Evolutionary conservation across 768 basidiomycete species (phyloP).

Genomic region (Tylopilus rubrobrunneus): DNA sequence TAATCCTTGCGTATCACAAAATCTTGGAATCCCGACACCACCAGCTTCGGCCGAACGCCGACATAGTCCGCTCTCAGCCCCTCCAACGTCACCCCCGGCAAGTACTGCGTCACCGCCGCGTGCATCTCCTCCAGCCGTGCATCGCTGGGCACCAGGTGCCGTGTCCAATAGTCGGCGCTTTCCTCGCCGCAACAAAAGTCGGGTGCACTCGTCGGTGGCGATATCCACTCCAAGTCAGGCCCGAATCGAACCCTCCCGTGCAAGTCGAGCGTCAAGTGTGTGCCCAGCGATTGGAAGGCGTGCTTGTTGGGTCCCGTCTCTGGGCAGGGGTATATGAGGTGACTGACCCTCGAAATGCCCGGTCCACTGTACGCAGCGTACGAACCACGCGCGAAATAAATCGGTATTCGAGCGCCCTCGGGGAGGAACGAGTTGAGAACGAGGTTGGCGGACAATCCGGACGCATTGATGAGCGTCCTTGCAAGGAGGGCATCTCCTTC

Average conservation of each 20-base stretch:
- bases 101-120: conserved; percentile 64
- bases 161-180: conserved; percentile 73
- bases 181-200: conserved; percentile 35
- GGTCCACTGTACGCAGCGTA: conserved; percentile 87
- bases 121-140: conserved; percentile 63
- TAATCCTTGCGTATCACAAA: conserved; percentile 72
- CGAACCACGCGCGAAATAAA: conserved; percentile 80
- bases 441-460: conserved; percentile 69
- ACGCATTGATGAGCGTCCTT: conserved; percentile 75
- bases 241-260: conserved; percentile 86
- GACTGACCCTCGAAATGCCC: conserved; percentile 60
- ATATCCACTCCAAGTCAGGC: conserved; percentile 88
- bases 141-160: conserved; percentile 60
- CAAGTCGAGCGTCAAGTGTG: conserved; percentile 86
- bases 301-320: conserved; percentile 53
- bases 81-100: conserved; percentile 57
- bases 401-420: conserved; percentile 53
- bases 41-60: conserved; percentile 86
- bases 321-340: conserved; percentile 92
- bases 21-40: conserved; percentile 80
- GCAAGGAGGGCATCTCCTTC: conserved; percentile 66
- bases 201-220: conserved; percentile 38
- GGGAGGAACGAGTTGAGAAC: conserved; percentile 70
- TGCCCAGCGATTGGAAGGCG: conserved; percentile 82
- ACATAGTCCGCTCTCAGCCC: conserved; percentile 79